Evolutionary conservation across 2,329 filamentous ascomycete species (phyloP), one percentile per base, ranked within the genome.

Genomic region (Fusarium mangiferae): DNA sequence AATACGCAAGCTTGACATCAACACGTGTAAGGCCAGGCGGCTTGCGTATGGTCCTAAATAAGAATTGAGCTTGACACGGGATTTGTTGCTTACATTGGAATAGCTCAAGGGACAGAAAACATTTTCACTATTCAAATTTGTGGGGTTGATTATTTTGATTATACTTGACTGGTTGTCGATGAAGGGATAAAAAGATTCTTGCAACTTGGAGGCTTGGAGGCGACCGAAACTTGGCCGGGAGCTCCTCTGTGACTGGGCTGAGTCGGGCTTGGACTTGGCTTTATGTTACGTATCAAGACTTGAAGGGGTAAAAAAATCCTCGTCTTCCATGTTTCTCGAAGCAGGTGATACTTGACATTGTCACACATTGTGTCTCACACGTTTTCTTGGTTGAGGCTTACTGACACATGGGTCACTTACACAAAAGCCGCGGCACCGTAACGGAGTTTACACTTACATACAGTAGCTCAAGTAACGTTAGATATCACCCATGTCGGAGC

Each of bases 181-280:
- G 48, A 64, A 59, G 52, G 44, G 30, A 49, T 68, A 28, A 41
- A 51, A 33, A 45, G 46, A 56, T 54, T 51, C 42, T 42, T 48
- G 26, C 20, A 49, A 30, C 20, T 24, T 30, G 46, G 46, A 60
- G 65, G 69, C 61, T 73, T 70, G 56, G 42, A 69, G 62, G 71
- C 58, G 66, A 64, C 68, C 71, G 68, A 72, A 68, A 61, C 58
- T 74, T 64, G 66, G 42, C 65, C 66, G 73, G 73, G 39, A 68
- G 57, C 66, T 66, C 68, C 72, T 63, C 42, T 42, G 42, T 39
- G 55, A 48, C 45, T 64, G 42, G 57, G 56, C 54, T 54, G 35
- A 57, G 48, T 51, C 49, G 33, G 59, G 49, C 61, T 48, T 52
- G 55, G 55, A 61, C 61, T 44, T 42, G 59, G 58, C 44, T 38